Percentiles rank a stretch among this genome's conserved stretches.
phyloP scores from a whole-genome alignment of 176 grass and related monocot genomes.

The Juncus inflexus region DNA sequence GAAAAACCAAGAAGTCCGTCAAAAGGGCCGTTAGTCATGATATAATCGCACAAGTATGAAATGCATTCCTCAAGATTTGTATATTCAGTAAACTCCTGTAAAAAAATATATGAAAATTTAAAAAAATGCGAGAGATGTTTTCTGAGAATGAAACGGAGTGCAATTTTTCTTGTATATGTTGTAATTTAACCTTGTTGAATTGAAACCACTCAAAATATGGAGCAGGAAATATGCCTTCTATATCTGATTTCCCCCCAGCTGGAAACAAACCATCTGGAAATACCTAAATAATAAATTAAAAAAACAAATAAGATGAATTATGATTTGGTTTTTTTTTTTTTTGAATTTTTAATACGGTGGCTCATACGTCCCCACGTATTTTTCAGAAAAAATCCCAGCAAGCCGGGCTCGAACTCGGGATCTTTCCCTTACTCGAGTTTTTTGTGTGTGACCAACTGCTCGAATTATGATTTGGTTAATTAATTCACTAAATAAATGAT shows the following conservation, averaged over 20 bases:
- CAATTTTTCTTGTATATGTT: neutral
- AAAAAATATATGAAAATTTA: neutral
- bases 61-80: conserved; percentile 79
- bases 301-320: neutral
- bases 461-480: neutral
- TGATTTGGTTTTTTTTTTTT: neutral
- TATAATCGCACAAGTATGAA: conserved; percentile 60
- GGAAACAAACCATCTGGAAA: conserved; percentile 64
- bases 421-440: too few species aligned
- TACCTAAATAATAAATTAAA: conserved; percentile 33
- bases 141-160: too few species aligned
- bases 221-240: conserved; percentile 66
- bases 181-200: conserved; percentile 54
- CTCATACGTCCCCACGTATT: too few species aligned
- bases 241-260: conserved; percentile 65
- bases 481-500: neutral
- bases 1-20: conserved; percentile 84
- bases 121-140: too few species aligned
- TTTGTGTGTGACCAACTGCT: too few species aligned
- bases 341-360: too few species aligned
- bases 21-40: conserved; percentile 75
- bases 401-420: too few species aligned
- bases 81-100: conserved; percentile 76
- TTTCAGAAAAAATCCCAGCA: too few species aligned
- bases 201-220: conserved; percentile 95